Evolutionary conservation across 2,329 filamentous ascomycete genomes (phyloP).

Genomic region (Anthostomella pinea): DNA sequence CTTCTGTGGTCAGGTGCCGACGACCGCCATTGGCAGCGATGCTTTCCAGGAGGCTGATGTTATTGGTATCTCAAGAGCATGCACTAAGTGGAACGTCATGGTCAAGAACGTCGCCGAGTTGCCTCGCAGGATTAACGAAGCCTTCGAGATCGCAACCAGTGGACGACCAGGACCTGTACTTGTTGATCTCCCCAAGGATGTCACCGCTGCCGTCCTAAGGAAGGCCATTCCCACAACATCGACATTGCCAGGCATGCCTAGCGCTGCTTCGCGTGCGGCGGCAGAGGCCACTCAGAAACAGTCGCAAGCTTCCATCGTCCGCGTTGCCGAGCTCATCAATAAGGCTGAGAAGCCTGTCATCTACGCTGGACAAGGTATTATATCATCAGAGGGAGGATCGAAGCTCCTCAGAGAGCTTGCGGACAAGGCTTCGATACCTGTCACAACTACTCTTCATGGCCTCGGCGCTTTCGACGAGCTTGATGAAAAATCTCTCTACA

Average conservation of each 20-base stretch:
- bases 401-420: slow-evolving; percentile 79
- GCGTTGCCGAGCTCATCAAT: slow-evolving; percentile 81
- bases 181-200: slow-evolving; percentile 94
- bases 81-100: slow-evolving; percentile 99
- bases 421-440: slow-evolving; percentile 87
- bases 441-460: slow-evolving; percentile 93
- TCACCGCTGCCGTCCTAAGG: slow-evolving; percentile 80
- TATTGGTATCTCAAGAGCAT: slow-evolving; percentile 87
- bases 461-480: slow-evolving; percentile 91
- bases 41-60: slow-evolving; percentile 97
- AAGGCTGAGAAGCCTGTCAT: slow-evolving; percentile 90
- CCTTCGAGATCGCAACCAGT: slow-evolving; percentile 95
- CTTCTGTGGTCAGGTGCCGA: slow-evolving; percentile 90
- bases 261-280: slow-evolving; percentile 79
- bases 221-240: slow-evolving; percentile 77
- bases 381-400: slow-evolving; percentile 75
- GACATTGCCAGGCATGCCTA: slow-evolving; percentile 75
- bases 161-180: slow-evolving; percentile 92
- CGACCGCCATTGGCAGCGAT: slow-evolving; percentile 86
- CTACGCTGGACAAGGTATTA: slow-evolving; percentile 88
- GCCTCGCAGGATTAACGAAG: slow-evolving; percentile 91
- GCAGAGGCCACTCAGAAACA: slow-evolving; percentile 70
- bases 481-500: slow-evolving; percentile 91
- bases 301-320: slow-evolving; percentile 68
- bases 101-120: slow-evolving; percentile 93